These are phyloP conservation scores for Thymus quinquecostatus DNA, from an alignment of 257 asterid species.

Conservation along the genomic window DNA sequence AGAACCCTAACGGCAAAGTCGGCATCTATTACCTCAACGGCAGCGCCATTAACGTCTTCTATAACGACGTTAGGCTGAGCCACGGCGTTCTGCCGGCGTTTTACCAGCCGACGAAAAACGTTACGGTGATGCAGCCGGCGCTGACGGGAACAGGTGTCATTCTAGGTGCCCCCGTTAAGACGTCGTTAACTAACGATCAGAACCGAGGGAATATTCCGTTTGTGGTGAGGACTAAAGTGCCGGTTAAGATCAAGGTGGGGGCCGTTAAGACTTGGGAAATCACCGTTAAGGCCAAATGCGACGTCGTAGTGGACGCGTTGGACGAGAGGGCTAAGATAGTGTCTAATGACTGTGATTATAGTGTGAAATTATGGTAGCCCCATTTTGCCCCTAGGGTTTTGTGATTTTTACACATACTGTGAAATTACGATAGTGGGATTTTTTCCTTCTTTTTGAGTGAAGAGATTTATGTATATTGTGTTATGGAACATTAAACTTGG, in stretches of 20 bases:
- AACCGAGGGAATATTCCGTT: slow-evolving; percentile 53
- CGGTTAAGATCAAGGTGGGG: slow-evolving; percentile 72
- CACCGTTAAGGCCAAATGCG: slow-evolving; percentile 61
- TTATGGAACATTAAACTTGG: background rate
- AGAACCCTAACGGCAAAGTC: slow-evolving; percentile 70
- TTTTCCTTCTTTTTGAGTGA: background rate
- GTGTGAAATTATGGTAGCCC: slow-evolving; percentile 66
- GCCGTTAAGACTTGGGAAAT: slow-evolving; percentile 77
- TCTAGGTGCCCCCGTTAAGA: slow-evolving; percentile 45
- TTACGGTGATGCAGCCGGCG: slow-evolving; percentile 54
- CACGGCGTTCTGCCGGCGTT: slow-evolving; percentile 67
- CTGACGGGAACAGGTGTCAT: slow-evolving; percentile 54
- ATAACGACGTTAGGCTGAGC: slow-evolving; percentile 49
- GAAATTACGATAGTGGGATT: slow-evolving; percentile 11
- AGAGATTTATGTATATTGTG: background rate
- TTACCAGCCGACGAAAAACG: slow-evolving; percentile 69
- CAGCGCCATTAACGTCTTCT: slow-evolving; percentile 46
- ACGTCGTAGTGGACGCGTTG: slow-evolving; percentile 58
- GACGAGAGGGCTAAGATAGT: slow-evolving; percentile 48
- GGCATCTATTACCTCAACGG: slow-evolving; percentile 59
- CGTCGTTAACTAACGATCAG: slow-evolving; percentile 46
- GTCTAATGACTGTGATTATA: slow-evolving; percentile 60
- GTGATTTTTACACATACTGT: slow-evolving; percentile 10
- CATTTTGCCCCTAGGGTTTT: background rate
- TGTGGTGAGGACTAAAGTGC: slow-evolving; percentile 49